A percentile compares a stretch with the other conserved stretches of the same genome.
These are phyloP conservation scores for Prunella vulgaris DNA, from an alignment of 257 asterid genomes.

Conservation along the genomic window DNA sequence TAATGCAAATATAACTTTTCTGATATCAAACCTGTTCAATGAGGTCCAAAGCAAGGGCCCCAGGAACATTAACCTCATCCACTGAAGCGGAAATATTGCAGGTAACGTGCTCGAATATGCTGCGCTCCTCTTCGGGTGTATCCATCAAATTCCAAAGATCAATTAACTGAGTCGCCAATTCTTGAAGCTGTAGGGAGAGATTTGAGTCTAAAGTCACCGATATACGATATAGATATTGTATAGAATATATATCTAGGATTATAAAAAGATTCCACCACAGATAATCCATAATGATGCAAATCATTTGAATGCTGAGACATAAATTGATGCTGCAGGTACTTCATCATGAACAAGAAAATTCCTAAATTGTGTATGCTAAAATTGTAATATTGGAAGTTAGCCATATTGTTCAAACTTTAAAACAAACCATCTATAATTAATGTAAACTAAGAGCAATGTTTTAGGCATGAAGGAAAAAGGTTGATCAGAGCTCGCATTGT, in stretches of 20 bases:
- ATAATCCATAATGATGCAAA: not conserved
- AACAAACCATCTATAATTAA: not conserved
- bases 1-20: conserved; percentile 1
- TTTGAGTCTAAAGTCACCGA: conserved; percentile 1
- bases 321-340: too few species aligned
- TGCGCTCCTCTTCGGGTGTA: conserved; percentile 70
- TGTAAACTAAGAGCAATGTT: too few species aligned
- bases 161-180: conserved; percentile 74
- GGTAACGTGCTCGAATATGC: conserved; percentile 48
- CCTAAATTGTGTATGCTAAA: not conserved
- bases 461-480: not conserved
- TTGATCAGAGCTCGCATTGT: not conserved
- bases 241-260: not conserved
- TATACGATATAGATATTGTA: not conserved
- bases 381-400: not conserved
- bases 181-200: conserved; percentile 73
- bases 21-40: conserved; percentile 64
- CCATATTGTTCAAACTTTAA: not conserved
- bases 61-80: conserved; percentile 76
- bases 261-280: not conserved
- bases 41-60: conserved; percentile 84
- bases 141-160: conserved; percentile 99
- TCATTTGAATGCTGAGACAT: too few species aligned
- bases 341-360: too few species aligned
- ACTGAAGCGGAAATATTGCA: conserved; percentile 89